Evolutionary conservation across 805 yeast genomes (phyloP), one percentile per base, ranked within the genome.

Genomic region (Sugiyamaella americana): DNA sequence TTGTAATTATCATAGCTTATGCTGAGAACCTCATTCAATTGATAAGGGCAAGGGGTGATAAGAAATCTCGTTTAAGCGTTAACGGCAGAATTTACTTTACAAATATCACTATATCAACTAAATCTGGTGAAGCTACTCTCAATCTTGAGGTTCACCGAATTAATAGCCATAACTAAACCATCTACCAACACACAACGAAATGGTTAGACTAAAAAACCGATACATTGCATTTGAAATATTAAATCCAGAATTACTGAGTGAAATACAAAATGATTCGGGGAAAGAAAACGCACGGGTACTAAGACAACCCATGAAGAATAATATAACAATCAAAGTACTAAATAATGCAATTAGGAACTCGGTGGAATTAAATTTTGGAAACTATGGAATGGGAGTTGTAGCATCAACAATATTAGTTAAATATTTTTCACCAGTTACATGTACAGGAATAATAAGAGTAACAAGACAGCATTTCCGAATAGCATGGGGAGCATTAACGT

Each of bases 201-300:
- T 89, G 98, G 98, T 89, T 13, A 76, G 98, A 58, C 71, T 89
- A 23, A 89, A 89, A 63, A 80, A 88, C 16, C 69, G 98, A 55
- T 89, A 91, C 58, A 72, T 89, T 10, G 70, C 88, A 3, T 89
- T 91, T 62, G 95, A 88, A 54, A 65, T 89, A 0, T 63, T 85
- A 3, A 80, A 80, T 53, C 95, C 95, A 2, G 58, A 51, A 0
- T n/a, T 10, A 19, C 20, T 40, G 3, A 21, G 40, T 16, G 41
- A 17, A 5, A 21, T 26, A 23, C 32, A 24, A 20, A 17, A 24
- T 18, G 22, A 21, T 23, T 40, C 10, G 17, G 40, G 23, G 24
- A 51, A 18, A 8, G 43, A 19, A 39, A 44, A 21, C 37, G 41
- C 40, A 22, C 17, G 52, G n/a, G 38, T 39, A 13, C 43, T 51